Evolutionary conservation across 495 filamentous ascomycete genomes (phyloP).

Genomic region (Physcia stellaris): DNA sequence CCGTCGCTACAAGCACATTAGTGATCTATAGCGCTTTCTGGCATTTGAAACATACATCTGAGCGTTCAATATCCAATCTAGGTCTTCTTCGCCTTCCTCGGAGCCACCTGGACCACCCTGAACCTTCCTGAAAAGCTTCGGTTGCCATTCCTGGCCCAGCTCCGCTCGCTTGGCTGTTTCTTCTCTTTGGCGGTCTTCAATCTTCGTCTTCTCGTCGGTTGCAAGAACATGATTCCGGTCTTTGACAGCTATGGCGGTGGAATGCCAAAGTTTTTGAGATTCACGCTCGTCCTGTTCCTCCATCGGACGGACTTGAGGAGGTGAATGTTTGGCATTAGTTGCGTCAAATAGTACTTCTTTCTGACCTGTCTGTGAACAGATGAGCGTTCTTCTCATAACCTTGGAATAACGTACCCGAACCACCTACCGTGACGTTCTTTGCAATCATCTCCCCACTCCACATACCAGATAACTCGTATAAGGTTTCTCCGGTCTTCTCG

Average conservation of each 20-base stretch:
- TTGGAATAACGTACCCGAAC: too few relatives aligned
- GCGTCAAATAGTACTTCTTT: slow-evolving; percentile 88
- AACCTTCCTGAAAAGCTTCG: slow-evolving; percentile 66
- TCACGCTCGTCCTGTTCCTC: slow-evolving; percentile 84
- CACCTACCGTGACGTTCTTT: slow-evolving; percentile 66
- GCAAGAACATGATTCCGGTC: slow-evolving; percentile 75
- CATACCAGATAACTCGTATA: slow-evolving; percentile 81
- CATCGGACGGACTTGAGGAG: slow-evolving; percentile 60
- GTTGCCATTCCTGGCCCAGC: slow-evolving; percentile 80
- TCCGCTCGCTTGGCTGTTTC: slow-evolving; percentile 72
- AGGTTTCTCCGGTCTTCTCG: slow-evolving; percentile 66
- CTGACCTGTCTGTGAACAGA: slow-evolving; percentile 59
- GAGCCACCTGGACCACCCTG: slow-evolving; percentile 55
- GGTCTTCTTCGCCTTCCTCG: slow-evolving; percentile 72
- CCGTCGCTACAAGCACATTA: slow-evolving; percentile 40
- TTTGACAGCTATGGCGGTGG: slow-evolving; percentile 66
- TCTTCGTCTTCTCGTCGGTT: slow-evolving; percentile 87
- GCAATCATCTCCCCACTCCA: slow-evolving; percentile 94
- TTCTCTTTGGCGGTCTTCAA: slow-evolving; percentile 82
- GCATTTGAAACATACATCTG: slow-evolving; percentile 48
- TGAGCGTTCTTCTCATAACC: too few relatives aligned
- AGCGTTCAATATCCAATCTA: slow-evolving; percentile 93
- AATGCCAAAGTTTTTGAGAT: slow-evolving; percentile 75
- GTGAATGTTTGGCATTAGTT: slow-evolving; percentile 55
- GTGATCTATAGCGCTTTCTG: not conserved